These are phyloP conservation scores for Chamaecyparis obtusa DNA, from an alignment of 75 land plant species.

Conservation along the genomic window DNA sequence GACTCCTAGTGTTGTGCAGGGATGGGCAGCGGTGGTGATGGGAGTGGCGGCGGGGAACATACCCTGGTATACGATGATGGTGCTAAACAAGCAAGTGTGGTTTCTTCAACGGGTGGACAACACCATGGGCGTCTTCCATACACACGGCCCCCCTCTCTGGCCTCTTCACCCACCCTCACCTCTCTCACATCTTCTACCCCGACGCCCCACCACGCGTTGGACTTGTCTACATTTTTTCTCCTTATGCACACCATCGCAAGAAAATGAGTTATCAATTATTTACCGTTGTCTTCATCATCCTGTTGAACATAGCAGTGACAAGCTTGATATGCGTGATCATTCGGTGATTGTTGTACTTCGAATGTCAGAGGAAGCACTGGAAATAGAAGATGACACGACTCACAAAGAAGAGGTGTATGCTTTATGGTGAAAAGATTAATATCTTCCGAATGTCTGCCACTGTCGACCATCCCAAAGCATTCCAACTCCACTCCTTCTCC, in stretches of 20 bases:
- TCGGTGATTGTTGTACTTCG: constrained; percentile 19
- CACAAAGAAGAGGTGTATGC: constrained; percentile 60
- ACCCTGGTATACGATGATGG: constrained; percentile 48
- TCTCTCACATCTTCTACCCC: constrained; percentile 21
- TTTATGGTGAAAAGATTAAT: constrained; percentile 36
- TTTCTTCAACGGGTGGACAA: constrained; percentile 30
- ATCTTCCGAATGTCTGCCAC: too few species aligned
- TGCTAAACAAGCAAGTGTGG: constrained; percentile 29
- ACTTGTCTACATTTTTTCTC: not conserved
- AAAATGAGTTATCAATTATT: constrained; percentile 30
- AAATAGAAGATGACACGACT: constrained; percentile 35
- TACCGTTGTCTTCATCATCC: constrained; percentile 27
- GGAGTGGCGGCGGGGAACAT: constrained; percentile 34
- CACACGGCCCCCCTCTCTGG: constrained; percentile 43
- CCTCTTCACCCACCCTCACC: constrained; percentile 36
- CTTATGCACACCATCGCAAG: not conserved
- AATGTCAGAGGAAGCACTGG: constrained; percentile 31
- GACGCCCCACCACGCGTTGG: not conserved
- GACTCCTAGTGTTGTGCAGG: constrained; percentile 23
- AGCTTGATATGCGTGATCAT: constrained; percentile 31
- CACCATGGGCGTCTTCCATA: constrained; percentile 39
- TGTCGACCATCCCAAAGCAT: too few species aligned
- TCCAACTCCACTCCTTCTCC: too few species aligned
- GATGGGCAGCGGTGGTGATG: constrained; percentile 42
- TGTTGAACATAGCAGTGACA: constrained; percentile 28